Percentiles rank a stretch among this genome's conserved stretches.
Evolutionary conservation across 1,139 yeast species (phyloP).

Genomic region (Pichia cactophila): DNA sequence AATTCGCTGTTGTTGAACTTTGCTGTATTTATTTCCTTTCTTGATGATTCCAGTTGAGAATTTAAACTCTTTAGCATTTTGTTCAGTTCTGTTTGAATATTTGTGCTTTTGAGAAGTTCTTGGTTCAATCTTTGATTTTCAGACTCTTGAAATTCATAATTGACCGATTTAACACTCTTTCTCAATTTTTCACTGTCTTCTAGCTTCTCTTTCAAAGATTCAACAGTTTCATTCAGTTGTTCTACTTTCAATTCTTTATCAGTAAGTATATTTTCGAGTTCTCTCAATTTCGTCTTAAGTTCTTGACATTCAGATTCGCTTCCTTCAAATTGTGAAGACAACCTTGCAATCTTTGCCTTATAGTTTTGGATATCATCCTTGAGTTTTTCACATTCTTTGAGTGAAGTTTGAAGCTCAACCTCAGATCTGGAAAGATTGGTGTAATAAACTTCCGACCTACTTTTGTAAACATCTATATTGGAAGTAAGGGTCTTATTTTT

Average conservation of each 20-base stretch:
- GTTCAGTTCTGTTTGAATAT: slow-evolving; percentile 56
- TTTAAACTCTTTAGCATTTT: slow-evolving; percentile 57
- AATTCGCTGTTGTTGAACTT: slow-evolving; percentile 47
- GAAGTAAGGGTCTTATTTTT: slow-evolving; percentile 47
- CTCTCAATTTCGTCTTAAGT: slow-evolving; percentile 46
- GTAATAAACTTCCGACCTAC: slow-evolving; percentile 69
- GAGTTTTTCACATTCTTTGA: slow-evolving; percentile 53
- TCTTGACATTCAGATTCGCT: slow-evolving; percentile 53
- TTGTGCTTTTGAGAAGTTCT: slow-evolving; percentile 50
- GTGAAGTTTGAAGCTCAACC: slow-evolving; percentile 55
- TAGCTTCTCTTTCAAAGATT: slow-evolving; percentile 28
- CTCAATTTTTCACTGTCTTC: slow-evolving; percentile 27
- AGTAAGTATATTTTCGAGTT: slow-evolving; percentile 51
- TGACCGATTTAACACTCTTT: slow-evolving; percentile 24
- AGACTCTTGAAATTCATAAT: slow-evolving; percentile 32
- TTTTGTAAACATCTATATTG: slow-evolving; percentile 55
- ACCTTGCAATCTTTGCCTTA: slow-evolving; percentile 43
- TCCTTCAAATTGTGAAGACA: slow-evolving; percentile 52
- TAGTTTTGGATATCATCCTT: slow-evolving; percentile 50
- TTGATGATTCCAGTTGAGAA: slow-evolving; percentile 53
- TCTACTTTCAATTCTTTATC: slow-evolving; percentile 52
- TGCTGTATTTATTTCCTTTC: slow-evolving; percentile 39
- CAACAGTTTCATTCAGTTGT: slow-evolving; percentile 40
- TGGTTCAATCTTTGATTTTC: slow-evolving; percentile 54
- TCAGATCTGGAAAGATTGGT: slow-evolving; percentile 75